Base-by-base conservation (phyloP, 257 asterid genomes). In the Solanum gracilifrons region DNA sequence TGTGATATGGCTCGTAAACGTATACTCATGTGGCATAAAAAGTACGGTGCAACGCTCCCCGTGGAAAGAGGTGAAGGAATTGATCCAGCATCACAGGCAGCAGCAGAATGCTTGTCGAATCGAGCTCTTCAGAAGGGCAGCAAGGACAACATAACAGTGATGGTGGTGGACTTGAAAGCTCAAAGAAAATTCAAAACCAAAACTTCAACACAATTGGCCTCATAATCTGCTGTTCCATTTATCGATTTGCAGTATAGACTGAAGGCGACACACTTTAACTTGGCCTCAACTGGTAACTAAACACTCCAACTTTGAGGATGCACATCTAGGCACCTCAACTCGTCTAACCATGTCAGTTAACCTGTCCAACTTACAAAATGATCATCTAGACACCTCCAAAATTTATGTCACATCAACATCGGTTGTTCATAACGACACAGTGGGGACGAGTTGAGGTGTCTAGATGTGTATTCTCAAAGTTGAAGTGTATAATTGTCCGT, bases 21-120 rank as follows among this genome's bases (percentile, higher is more conserved):
- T 82, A 95, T 96, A 82, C 95, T 94, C 3, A 62, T 90, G 37
- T 96, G 98, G 99, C 97, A 96, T 85, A 95, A 94, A 51, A 93
- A 93, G 88, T 91, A 96, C 1, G 92, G 94, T 4, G 88, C 15
- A 35, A 71, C 90, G 0, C 93, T 91, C 77, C 92, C 92, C 15
- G 12, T 46, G 35, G 94, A 90, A 87, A 91, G 98, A 83, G 98
- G 98, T 5, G 93, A 94, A 89, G 98, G 98, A 60, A 90, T 93
- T 12, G 98, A 96, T 88, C 99, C 98, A 3, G 99, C 99, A 9
- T 93, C 98, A 74, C 98, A 96, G 90, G 97, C 98, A 16, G 99
- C 99, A 3, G 98, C 99, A 0, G 98, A 95, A 93, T 94, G 91
- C 89, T 93, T 96, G 5, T 93, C 97, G 4, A 96, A 93, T 88